phyloP scores from a whole-genome alignment of 257 asterid species.

The Salvia splendens region DNA sequence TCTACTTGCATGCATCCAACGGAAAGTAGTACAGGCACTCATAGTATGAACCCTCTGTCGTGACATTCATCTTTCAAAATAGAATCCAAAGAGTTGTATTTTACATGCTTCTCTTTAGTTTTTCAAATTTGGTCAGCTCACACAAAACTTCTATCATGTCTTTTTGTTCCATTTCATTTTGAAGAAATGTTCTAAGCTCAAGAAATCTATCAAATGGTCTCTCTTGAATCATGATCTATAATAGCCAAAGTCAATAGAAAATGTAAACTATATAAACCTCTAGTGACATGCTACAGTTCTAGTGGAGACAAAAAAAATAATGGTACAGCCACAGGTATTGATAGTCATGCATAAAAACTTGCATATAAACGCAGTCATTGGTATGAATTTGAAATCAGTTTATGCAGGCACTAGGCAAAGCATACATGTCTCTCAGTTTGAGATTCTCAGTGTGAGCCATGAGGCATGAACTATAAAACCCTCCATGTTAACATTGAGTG shows the following conservation, averaged over 20 bases:
- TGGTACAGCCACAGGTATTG: background rate
- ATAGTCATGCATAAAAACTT: constrained; percentile 1
- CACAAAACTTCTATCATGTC: background rate
- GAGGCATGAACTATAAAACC: constrained; percentile 11
- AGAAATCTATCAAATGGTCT: constrained; percentile 12
- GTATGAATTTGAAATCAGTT: constrained; percentile 12
- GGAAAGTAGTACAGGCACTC: constrained; percentile 15
- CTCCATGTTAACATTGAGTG: constrained; percentile 16
- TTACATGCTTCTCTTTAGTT: background rate
- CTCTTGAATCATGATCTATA: constrained; percentile 8
- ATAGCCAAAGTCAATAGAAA: constrained; percentile 2
- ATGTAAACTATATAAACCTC: constrained; percentile 1
- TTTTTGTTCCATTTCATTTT: constrained; percentile 19
- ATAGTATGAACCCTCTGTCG: background rate
- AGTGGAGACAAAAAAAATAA: constrained; percentile 1
- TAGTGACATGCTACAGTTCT: constrained; percentile 13
- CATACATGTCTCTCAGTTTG: constrained; percentile 14
- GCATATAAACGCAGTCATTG: background rate
- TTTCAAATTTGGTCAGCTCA: background rate
- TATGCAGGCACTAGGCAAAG: background rate
- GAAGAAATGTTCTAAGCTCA: constrained; percentile 20
- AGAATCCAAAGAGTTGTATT: background rate
- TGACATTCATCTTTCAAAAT: background rate
- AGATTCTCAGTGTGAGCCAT: background rate
- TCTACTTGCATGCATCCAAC: constrained; percentile 2